Percentiles rank a stretch among this genome's conserved stretches.
These are phyloP conservation scores for Plantago ovata DNA, from an alignment of 257 asterid species.

Conservation along the genomic window DNA sequence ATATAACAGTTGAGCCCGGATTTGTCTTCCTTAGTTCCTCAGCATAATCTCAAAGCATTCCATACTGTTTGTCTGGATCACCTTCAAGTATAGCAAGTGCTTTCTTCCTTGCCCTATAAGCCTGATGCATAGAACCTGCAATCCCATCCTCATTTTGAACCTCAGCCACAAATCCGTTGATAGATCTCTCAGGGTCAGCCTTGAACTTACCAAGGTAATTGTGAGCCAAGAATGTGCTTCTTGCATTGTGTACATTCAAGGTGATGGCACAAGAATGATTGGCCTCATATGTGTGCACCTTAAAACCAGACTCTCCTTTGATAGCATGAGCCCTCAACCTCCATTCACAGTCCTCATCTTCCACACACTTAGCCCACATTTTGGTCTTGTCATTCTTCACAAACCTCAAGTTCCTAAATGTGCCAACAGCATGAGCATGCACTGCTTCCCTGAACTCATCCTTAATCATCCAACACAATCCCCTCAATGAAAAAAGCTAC, in stretches of 20 bases:
- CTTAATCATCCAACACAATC: too few relatives aligned
- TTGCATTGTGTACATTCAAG: too few relatives aligned
- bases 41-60: slow-evolving; percentile 1
- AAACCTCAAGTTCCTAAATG: neutral
- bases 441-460: neutral
- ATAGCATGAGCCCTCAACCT: neutral
- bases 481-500: too few relatives aligned
- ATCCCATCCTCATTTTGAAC: too few relatives aligned
- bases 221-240: too few relatives aligned
- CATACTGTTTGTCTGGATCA: neutral
- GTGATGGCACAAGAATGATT: too few relatives aligned
- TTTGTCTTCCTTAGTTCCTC: neutral
- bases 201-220: too few relatives aligned
- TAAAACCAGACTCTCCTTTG: too few relatives aligned
- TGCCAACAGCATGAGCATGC: neutral
- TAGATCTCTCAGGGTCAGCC: too few relatives aligned
- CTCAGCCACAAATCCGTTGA: neutral
- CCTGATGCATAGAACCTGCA: neutral
- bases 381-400: too few relatives aligned
- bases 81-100: neutral
- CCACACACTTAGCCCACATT: neutral
- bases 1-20: neutral
- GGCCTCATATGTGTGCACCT: too few relatives aligned
- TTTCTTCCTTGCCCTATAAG: neutral
- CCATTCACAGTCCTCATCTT: neutral